These are phyloP conservation scores for Candida tetrigidarum DNA, from an alignment of 1,139 yeast species.

Conservation along the genomic window DNA sequence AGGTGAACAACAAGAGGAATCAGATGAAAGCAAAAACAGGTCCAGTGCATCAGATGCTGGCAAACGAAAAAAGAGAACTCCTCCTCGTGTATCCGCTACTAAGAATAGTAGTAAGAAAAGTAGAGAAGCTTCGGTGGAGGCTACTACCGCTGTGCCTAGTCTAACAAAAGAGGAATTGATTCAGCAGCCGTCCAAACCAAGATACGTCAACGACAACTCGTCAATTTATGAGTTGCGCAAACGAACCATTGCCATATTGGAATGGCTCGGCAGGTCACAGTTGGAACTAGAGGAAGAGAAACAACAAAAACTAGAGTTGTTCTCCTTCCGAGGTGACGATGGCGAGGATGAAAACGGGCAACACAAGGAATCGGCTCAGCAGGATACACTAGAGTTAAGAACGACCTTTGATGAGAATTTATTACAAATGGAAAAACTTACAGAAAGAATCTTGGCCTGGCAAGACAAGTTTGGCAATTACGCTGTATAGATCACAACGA, in stretches of 20 bases:
- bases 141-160: not conserved
- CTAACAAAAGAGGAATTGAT: conserved; percentile 44
- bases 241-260: conserved; percentile 87
- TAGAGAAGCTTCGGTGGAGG: conserved; percentile 7
- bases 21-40: not conserved
- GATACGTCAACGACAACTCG: conserved; percentile 76
- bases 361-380: conserved; percentile 43
- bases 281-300: conserved; percentile 77
- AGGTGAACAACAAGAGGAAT: too few relatives aligned
- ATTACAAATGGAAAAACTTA: conserved; percentile 66
- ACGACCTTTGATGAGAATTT: conserved; percentile 62
- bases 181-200: conserved; percentile 77
- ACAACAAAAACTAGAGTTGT: conserved; percentile 53
- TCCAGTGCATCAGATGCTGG: not conserved
- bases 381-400: conserved; percentile 38
- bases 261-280: conserved; percentile 86
- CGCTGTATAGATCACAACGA: conserved; percentile 31
- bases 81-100: conserved; percentile 4
- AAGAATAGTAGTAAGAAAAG: too few relatives aligned
- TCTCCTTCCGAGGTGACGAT: conserved; percentile 23
- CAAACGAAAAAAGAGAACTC: conserved; percentile 9
- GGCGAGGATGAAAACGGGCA: conserved; percentile 57
- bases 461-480: conserved; percentile 70
- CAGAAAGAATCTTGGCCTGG: conserved; percentile 74
- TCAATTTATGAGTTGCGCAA: conserved; percentile 82